Evolutionary conservation across 768 basidiomycete genomes (phyloP).

Genomic region (Thelephora aurantiotincta): DNA sequence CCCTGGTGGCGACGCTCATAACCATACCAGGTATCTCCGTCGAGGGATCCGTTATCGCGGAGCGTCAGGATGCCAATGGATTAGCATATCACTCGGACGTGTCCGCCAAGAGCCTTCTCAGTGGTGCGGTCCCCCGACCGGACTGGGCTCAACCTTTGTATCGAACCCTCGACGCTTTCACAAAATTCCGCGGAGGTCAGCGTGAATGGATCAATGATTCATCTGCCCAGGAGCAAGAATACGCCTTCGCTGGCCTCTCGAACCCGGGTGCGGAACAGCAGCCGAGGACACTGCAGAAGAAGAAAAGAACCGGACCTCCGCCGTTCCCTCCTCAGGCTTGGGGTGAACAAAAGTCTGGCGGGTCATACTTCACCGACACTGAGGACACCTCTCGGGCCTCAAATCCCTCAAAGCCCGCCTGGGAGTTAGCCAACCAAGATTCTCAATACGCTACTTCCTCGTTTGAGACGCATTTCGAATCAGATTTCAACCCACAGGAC

Average conservation of each 20-base stretch:
- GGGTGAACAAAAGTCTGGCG: conserved; percentile 33
- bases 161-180: conserved; percentile 57
- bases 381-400: conserved; percentile 1
- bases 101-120: conserved; percentile 66
- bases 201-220: conserved; percentile 49
- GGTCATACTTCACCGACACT: conserved; percentile 37
- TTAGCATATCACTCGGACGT: conserved; percentile 69
- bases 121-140: conserved; percentile 60
- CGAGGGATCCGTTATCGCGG: conserved; percentile 84
- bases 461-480: conserved; percentile 32
- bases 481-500: conserved; percentile 25
- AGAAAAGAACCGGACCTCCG: conserved; percentile 25
- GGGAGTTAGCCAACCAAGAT: conserved; percentile 1
- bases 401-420: conserved; percentile 6
- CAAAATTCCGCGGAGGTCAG: conserved; percentile 51
- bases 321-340: conserved; percentile 55
- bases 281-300: conserved; percentile 23
- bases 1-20: background rate
- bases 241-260: conserved; percentile 46
- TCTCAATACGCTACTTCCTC: conserved; percentile 10
- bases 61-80: conserved; percentile 85
- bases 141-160: conserved; percentile 69
- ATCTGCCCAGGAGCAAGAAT: conserved; percentile 20
- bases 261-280: conserved; percentile 9
- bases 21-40: conserved; percentile 41